These are phyloP conservation scores for Beauveria sp. DNA, from an alignment of 2,329 filamentous ascomycete species.

Conservation along the genomic window DNA sequence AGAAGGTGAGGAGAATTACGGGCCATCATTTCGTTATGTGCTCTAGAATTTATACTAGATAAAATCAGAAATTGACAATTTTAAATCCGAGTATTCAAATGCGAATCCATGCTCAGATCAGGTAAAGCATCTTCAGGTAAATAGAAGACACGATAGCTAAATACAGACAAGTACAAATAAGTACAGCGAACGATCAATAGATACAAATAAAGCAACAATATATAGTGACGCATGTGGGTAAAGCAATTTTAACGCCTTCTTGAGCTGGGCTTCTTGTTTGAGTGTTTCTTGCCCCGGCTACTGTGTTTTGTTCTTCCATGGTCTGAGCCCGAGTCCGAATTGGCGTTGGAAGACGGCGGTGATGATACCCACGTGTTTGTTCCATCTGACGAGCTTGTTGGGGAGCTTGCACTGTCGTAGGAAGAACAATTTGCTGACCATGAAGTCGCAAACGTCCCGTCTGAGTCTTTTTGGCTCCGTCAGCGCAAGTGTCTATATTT, in stretches of 20 bases:
- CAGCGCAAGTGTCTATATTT: not conserved
- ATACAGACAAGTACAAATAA: not conserved
- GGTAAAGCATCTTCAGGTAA: not conserved
- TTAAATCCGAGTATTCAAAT: too few relatives aligned
- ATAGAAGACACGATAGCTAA: too few relatives aligned
- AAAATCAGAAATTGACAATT: too few relatives aligned
- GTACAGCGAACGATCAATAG: too few relatives aligned
- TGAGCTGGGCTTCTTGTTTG: not conserved
- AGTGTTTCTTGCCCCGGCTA: not conserved
- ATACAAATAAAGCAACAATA: too few relatives aligned
- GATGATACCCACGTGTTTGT: not conserved
- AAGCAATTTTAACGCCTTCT: not conserved
- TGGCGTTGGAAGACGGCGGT: not conserved
- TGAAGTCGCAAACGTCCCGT: too few relatives aligned
- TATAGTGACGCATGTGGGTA: too few relatives aligned
- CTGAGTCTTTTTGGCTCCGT: not conserved
- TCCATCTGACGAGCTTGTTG: not conserved
- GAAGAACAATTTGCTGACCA: not conserved
- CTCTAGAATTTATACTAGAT: slow-evolving; percentile 3
- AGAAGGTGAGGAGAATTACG: slow-evolving; percentile 17
- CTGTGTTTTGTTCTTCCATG: not conserved
- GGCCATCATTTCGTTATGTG: slow-evolving; percentile 17
- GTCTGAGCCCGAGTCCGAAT: not conserved
- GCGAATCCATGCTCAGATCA: not conserved
- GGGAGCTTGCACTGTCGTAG: not conserved